These are phyloP conservation scores for Penicillium salamii DNA, from an alignment of 495 filamentous ascomycete genomes.

Conservation along the genomic window DNA sequence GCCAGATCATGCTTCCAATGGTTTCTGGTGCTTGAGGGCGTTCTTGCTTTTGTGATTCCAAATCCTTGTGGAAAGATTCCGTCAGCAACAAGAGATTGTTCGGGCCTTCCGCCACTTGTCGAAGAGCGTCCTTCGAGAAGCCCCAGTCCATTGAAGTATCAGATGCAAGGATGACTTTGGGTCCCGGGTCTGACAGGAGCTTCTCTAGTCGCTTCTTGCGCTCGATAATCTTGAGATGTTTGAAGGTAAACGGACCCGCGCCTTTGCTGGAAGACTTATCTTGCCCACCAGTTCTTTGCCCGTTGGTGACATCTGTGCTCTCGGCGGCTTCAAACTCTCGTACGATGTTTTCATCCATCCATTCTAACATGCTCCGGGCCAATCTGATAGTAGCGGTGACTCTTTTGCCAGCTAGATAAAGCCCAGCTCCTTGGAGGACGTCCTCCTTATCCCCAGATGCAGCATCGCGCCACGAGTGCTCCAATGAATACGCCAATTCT, in stretches of 20 bases:
- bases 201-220: slow-evolving; percentile 69
- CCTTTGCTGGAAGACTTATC: slow-evolving; percentile 45
- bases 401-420: slow-evolving; percentile 81
- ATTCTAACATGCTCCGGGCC: slow-evolving; percentile 93
- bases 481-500: slow-evolving; percentile 89
- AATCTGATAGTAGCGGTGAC: slow-evolving; percentile 80
- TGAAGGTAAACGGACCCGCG: slow-evolving; percentile 84
- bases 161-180: slow-evolving; percentile 85
- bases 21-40: slow-evolving; percentile 32
- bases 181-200: slow-evolving; percentile 46
- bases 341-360: slow-evolving; percentile 95
- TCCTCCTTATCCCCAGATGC: slow-evolving; percentile 45
- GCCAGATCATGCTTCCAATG: slow-evolving; percentile 62
- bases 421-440: slow-evolving; percentile 62
- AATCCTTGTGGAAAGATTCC: slow-evolving; percentile 54
- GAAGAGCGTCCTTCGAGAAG: slow-evolving; percentile 84
- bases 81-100: slow-evolving; percentile 84
- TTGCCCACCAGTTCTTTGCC: slow-evolving; percentile 35
- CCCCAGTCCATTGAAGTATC: slow-evolving; percentile 92
- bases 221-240: slow-evolving; percentile 77
- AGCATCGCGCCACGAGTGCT: slow-evolving; percentile 82
- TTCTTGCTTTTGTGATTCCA: slow-evolving; percentile 29
- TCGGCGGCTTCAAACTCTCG: slow-evolving; percentile 84
- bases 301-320: slow-evolving; percentile 42
- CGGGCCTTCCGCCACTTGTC: slow-evolving; percentile 65